Percentiles rank a stretch among this genome's conserved stretches.
phyloP scores from a whole-genome alignment of 768 basidiomycete genomes.

The Coprinellus aureogranulatus region DNA sequence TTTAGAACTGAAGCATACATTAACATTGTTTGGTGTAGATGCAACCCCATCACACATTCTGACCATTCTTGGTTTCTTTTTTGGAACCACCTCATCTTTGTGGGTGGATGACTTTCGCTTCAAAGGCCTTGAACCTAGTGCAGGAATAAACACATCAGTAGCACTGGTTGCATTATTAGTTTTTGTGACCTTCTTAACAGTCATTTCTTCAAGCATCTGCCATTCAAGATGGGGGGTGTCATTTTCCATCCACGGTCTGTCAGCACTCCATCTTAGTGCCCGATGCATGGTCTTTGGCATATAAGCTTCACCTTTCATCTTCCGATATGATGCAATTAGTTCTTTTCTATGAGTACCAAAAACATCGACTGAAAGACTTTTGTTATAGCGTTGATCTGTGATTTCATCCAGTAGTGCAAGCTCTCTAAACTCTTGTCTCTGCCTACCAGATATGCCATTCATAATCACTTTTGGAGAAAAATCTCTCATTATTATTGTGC shows the following conservation, averaged over 20 bases:
- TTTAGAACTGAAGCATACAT: too few species aligned
- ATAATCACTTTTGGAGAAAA: conserved; percentile 1
- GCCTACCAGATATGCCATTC: not conserved
- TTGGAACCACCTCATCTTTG: too few species aligned
- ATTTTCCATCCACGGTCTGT: not conserved
- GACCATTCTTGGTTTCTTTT: too few species aligned
- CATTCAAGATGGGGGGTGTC: not conserved
- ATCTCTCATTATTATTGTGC: conserved; percentile 1
- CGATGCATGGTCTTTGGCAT: not conserved
- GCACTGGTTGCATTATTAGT: too few species aligned
- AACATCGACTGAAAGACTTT: not conserved
- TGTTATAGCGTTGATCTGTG: not conserved
- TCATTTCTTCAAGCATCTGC: conserved; percentile 7
- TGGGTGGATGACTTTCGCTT: too few species aligned
- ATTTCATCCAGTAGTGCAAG: not conserved
- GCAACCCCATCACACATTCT: too few species aligned
- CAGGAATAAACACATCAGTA: too few species aligned
- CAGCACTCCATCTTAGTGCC: not conserved
- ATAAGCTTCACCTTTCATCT: not conserved
- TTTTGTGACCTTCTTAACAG: too few species aligned
- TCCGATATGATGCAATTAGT: not conserved
- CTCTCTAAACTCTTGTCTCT: not conserved
- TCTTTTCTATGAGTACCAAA: not conserved
- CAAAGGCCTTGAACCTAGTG: too few species aligned
- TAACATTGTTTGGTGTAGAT: too few species aligned